Percentiles rank a stretch among this genome's conserved stretches.
Evolutionary conservation across 306 rosid genomes (phyloP).

Genomic region (Sophora flavescens): DNA sequence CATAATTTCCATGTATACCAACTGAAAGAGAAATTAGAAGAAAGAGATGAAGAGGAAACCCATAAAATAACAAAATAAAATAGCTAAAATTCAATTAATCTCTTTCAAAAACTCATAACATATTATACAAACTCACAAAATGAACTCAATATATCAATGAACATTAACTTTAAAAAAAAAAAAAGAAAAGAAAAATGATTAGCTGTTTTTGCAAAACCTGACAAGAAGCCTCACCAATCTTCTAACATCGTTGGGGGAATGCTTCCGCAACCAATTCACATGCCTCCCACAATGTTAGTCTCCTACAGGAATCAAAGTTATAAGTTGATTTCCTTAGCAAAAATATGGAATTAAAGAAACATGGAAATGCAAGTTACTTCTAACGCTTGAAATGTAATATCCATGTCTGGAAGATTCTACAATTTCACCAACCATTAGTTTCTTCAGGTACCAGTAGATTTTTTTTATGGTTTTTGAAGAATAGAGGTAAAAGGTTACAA

Average conservation of each 20-base stretch:
- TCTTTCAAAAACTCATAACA: too few relatives aligned
- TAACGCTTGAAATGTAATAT: slow-evolving; percentile 84
- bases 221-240: slow-evolving; percentile 90
- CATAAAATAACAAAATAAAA: too few relatives aligned
- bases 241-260: slow-evolving; percentile 72
- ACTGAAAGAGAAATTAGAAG: too few relatives aligned
- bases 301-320: slow-evolving; percentile 53
- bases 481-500: too few relatives aligned
- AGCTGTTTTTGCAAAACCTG: slow-evolving; percentile 62
- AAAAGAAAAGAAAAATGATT: too few relatives aligned
- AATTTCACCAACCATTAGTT: too few relatives aligned
- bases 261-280: slow-evolving; percentile 83
- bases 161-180: background rate
- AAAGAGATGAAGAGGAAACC: too few relatives aligned
- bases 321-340: background rate
- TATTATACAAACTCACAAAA: too few relatives aligned
- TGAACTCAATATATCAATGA: background rate
- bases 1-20: too few relatives aligned
- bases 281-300: slow-evolving; percentile 91
- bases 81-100: too few relatives aligned
- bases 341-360: background rate
- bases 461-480: too few relatives aligned
- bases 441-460: too few relatives aligned
- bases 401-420: slow-evolving; percentile 85
- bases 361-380: slow-evolving; percentile 51